Evolutionary conservation across 2,329 filamentous ascomycete genomes (phyloP).

Genomic region (Xenosphaeropsis pyriputrescens): DNA sequence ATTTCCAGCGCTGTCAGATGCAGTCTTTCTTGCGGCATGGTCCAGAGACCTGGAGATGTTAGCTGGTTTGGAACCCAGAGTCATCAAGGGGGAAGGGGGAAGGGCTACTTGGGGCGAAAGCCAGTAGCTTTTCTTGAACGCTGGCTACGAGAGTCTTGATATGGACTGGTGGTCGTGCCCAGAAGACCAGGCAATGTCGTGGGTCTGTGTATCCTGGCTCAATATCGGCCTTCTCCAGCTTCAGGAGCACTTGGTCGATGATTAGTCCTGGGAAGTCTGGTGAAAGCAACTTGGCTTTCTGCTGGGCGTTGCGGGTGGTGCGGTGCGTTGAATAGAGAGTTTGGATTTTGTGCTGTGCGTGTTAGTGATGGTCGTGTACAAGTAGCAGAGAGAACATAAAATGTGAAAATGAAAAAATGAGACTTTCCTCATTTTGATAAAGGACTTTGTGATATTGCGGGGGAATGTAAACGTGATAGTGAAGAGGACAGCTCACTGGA

Average conservation of each 20-base stretch:
- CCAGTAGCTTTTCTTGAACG: slow-evolving; percentile 52
- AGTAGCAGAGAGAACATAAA: background rate
- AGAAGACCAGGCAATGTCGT: slow-evolving; percentile 74
- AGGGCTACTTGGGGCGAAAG: slow-evolving; percentile 53
- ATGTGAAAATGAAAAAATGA: background rate
- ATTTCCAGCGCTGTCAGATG: slow-evolving; percentile 81
- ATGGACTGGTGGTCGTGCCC: slow-evolving; percentile 67
- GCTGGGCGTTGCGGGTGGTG: slow-evolving; percentile 58
- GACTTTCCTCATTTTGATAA: background rate
- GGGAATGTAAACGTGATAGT: background rate
- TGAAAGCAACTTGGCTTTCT: slow-evolving; percentile 59
- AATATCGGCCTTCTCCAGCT: slow-evolving; percentile 46
- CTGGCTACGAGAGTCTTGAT: slow-evolving; percentile 51
- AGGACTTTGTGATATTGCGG: background rate
- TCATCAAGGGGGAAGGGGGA: background rate
- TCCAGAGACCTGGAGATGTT: slow-evolving; percentile 54
- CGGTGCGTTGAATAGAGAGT: slow-evolving; percentile 56
- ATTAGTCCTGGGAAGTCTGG: slow-evolving; percentile 53
- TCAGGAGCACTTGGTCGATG: slow-evolving; percentile 62
- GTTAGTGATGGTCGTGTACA: background rate
- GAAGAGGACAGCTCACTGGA: slow-evolving; percentile 10
- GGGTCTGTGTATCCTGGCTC: slow-evolving; percentile 60
- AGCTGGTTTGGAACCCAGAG: slow-evolving; percentile 2
- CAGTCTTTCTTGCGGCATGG: slow-evolving; percentile 65
- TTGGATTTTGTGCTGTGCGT: slow-evolving; percentile 13